Evolutionary conservation across 305 asterid genomes (phyloP).

Genomic region (Fraxinus platypoda): DNA sequence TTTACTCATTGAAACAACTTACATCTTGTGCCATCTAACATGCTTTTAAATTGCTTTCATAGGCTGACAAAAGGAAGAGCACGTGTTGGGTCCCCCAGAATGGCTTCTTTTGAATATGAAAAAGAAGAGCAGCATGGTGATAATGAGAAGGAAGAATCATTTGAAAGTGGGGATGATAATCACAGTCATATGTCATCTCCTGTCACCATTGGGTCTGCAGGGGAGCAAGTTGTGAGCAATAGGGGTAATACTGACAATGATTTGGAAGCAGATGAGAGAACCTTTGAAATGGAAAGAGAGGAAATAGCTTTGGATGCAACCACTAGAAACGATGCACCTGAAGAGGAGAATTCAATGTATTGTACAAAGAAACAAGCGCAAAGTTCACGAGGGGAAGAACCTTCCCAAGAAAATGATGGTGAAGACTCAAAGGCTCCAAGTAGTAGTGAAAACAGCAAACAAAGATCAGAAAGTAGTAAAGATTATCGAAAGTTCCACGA

Average conservation of each 20-base stretch:
- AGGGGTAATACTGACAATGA: conserved; percentile 43
- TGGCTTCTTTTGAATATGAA: conserved; percentile 30
- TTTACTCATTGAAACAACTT: neutral
- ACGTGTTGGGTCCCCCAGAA: conserved; percentile 38
- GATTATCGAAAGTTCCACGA: conserved; percentile 50
- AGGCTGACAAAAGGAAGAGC: conserved; percentile 57
- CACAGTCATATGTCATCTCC: conserved; percentile 56
- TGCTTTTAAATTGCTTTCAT: conserved; percentile 4
- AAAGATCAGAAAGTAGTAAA: conserved; percentile 73
- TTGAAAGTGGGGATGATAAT: conserved; percentile 41
- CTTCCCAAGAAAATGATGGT: conserved; percentile 55
- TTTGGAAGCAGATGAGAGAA: conserved; percentile 42
- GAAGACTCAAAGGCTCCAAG: conserved; percentile 61
- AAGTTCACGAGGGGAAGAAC: conserved; percentile 45
- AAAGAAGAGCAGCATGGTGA: conserved; percentile 34
- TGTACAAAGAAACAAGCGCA: conserved; percentile 42
- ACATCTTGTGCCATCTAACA: conserved; percentile 1
- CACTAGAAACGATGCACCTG: conserved; percentile 33
- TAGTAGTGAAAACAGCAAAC: conserved; percentile 69
- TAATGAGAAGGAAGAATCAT: conserved; percentile 42
- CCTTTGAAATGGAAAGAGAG: conserved; percentile 43
- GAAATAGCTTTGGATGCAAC: conserved; percentile 40
- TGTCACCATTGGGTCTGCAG: conserved; percentile 36
- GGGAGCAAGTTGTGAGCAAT: conserved; percentile 42
- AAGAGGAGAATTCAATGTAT: conserved; percentile 33